Percentiles rank a stretch among this genome's conserved stretches.
Conservation (phyloP, 345 rosid species). For the Eucalyptus paniculata region DNA sequence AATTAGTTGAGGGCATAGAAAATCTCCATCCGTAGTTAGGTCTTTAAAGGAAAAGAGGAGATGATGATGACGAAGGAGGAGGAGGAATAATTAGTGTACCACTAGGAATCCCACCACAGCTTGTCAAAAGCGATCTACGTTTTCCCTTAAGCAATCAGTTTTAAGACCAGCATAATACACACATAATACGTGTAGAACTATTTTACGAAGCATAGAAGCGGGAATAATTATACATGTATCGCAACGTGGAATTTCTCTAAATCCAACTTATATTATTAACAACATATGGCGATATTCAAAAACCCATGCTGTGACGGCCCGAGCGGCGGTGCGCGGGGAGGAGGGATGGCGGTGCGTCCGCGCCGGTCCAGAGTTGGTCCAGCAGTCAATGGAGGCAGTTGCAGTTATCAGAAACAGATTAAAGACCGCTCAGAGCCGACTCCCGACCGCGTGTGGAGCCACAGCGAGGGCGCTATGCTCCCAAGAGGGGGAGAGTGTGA, state of each 20-base stretch:
- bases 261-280: not conserved
- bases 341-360: too few relatives aligned
- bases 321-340: too few relatives aligned
- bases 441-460: too few relatives aligned
- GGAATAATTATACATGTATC: not conserved
- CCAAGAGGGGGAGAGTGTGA: too few relatives aligned
- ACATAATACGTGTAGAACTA: not conserved
- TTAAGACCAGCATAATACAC: fast-evolving
- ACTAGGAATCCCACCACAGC: not conserved
- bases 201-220: not conserved
- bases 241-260: not conserved
- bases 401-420: too few relatives aligned
- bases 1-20: fast-evolving
- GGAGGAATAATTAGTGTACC: not conserved
- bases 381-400: too few relatives aligned
- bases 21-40: not conserved
- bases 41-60: not conserved
- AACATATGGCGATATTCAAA: not conserved
- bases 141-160: not conserved
- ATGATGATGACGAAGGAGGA: not conserved
- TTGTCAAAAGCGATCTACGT: not conserved
- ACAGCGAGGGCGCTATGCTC: too few relatives aligned
- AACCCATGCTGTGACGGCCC: too few relatives aligned
- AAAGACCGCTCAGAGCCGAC: too few relatives aligned
- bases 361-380: too few relatives aligned